Base-by-base conservation (phyloP, 2,329 filamentous ascomycete genomes). In the Cadophora malorum region DNA sequence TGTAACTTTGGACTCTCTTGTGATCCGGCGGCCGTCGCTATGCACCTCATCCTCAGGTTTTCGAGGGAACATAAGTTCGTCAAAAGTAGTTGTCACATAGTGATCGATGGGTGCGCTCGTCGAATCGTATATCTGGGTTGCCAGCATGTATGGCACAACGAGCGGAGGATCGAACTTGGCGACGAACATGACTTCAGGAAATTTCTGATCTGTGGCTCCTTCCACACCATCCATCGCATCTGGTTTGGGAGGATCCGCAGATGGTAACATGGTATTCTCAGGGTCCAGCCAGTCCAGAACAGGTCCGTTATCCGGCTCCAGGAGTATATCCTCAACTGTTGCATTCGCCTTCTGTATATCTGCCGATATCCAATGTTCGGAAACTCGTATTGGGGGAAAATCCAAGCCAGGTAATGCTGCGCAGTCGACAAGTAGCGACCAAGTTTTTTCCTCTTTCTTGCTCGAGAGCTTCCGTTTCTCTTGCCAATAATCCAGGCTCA, bases 401-500 rank as follows among this genome's bases (percentile, higher is more conserved):
- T 78, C 79, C 25, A 72, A 72, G 5, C 79, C 78, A 53, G 81
- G 79, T 31, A 83, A 78, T 7, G 84, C 77, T 4, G 83, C 84
- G 75, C 90, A 93, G 70, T 90, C 89, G 67, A 96, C 83, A 2
- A 89, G 80, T 8, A 95, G 83, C 0, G 87, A 87, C 86, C 90
- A 94, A 3, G 88, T 84, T 67, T 82, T 85, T 68, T 67, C 68
- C 25, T 73, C 64, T 8, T 72, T 70, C 58, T 64, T 70, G 35
- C 16, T 49, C 45, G 23, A 84, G 82, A 87, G 78, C 58, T 85
- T 82, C 58, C 86, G 83, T 65, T 83, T 81, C 73, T 90, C 85
- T 78, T 88, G 90, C 92, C 92, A 96, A 77, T 95, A 96, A 71
- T 93, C 90, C 49, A 96, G 74, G 60, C 86, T 88, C 66, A 95